Percentiles rank a stretch among this genome's conserved stretches.
Evolutionary conservation across 2,329 filamentous ascomycete genomes (phyloP).

Genomic region (Aspergillus niger): DNA sequence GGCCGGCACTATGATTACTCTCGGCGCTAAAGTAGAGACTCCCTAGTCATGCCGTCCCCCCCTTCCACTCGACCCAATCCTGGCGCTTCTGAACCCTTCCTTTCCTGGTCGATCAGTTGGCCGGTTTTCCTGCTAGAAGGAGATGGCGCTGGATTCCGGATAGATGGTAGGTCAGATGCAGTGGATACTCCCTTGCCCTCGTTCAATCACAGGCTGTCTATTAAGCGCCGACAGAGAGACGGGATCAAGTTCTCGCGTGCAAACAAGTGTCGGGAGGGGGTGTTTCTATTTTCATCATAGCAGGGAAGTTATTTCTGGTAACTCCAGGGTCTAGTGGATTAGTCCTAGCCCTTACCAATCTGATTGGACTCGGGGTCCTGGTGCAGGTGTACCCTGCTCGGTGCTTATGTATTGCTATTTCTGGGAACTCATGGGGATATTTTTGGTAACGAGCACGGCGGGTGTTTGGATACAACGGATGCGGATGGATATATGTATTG

Average conservation of each 20-base stretch:
- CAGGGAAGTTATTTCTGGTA: slow-evolving; percentile 8
- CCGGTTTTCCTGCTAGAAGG: background rate
- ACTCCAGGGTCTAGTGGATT: background rate
- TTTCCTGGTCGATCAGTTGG: background rate
- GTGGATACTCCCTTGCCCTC: no score
- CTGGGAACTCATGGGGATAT: background rate
- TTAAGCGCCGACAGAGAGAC: background rate
- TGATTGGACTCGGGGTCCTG: background rate
- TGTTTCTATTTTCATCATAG: slow-evolving; percentile 9
- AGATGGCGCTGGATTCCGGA: background rate
- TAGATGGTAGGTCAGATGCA: background rate
- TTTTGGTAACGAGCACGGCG: background rate
- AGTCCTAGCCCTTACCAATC: background rate
- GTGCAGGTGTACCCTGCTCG: background rate
- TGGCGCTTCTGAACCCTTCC: slow-evolving; percentile 2
- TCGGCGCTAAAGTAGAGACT: no score
- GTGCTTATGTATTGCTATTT: background rate
- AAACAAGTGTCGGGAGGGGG: background rate
- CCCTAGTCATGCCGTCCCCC: background rate
- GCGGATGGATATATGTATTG: slow-evolving; percentile 3
- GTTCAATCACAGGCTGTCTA: background rate
- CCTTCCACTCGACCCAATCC: background rate
- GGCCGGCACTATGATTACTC: background rate
- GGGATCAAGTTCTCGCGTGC: background rate
- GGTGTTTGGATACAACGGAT: background rate